Base-by-base conservation (phyloP, 345 rosid genomes). In the Moringa oleifera region DNA sequence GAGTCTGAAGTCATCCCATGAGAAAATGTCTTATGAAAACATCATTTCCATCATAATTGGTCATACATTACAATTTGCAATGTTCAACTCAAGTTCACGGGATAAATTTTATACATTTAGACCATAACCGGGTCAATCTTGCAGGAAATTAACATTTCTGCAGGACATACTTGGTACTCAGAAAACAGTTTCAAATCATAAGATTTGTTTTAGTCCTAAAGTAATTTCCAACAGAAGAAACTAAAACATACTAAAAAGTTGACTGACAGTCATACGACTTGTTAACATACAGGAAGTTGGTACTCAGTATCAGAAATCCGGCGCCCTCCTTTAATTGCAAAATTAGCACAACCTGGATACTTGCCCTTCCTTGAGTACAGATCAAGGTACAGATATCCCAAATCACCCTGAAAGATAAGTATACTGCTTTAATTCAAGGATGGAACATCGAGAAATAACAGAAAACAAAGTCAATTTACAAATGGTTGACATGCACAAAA, bases 291-390 rank as follows among this genome's bases (percentile, higher is more conserved):
- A 63, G 98, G 98, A 66, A 90, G 83, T 81, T 93, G 98, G 67
- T 93, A 90, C 73, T 90, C 97, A 17, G 80, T 68, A 55, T 83
- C 89, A 66, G 97, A 93, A n/a, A 90, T 70, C 53, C 73, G 77
- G 18, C 97, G 86, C 36, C 89, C 96, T 53, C 98, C 98, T 82
- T 75, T 83, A 57, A 93, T 83, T 19, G 97, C 86, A 80, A 93
- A 93, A 80, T 83, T 86, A 58, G 98, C 98, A 83, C 98, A 93
- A n/a, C 97, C 91, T 46, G 97, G 95, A 73, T 90, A 90, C 73
- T 90, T 93, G 56, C 84, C 96, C 57, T 82, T 78, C 75, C 98
- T 86, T 2, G 91, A 81, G 68, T 82, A 86, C 56, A 93, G 72
- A 81, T 93, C 98, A 68, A 93, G 96, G 81, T 88, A 93, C 50